Evolutionary conservation across 768 basidiomycete genomes (phyloP), one percentile per base, ranked within the genome.

Genomic region (Mycena venus): DNA sequence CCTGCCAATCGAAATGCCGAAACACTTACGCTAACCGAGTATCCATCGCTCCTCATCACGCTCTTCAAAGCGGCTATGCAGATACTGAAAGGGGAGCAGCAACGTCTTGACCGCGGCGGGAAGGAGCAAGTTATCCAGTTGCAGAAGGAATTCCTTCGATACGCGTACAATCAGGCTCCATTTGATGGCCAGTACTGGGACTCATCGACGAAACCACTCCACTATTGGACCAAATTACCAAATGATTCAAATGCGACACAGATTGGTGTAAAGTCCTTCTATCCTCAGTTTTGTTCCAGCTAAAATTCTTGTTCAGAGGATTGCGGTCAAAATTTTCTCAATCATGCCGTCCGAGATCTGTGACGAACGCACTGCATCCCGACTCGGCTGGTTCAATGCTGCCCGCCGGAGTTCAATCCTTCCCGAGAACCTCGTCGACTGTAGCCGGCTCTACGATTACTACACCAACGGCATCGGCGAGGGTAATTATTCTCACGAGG

Each of bases 291-390:
- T 11, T n/a, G 6, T 23, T 23, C 4, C 38, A 42, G 59, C 60
- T 27, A 6, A 68, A 55, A 56, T 42, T n/a, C 44, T 68, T 64
- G 70, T 25, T 44, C 32, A 44, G 7, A 38, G 36, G 36, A 14
- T 80, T 42, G 79, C 79, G 11, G 61, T 80, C 63, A 80, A 78
- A 44, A 21, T 80, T 14, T 80, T 81, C 38, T 79, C 76, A 4
- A 80, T 82, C 27, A 73, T 78, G 11, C 81, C 81, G 6, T 82
- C 80, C 3, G 78, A 82, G 62, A 80, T 80, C 12, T 82, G 81
- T 65, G 80, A 82, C 56, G 80, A 82, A 38, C 74, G 78, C 9
- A 80, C 79, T 3, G 81, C 81, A 6, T 82, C 60, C 4, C 60
- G 60, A 4, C 60, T 62, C 14, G 60, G 60, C 23, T 42, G 60